Conservation (phyloP, 2,329 filamentous ascomycete genomes). For the Chrysosphaeria jannelii region DNA sequence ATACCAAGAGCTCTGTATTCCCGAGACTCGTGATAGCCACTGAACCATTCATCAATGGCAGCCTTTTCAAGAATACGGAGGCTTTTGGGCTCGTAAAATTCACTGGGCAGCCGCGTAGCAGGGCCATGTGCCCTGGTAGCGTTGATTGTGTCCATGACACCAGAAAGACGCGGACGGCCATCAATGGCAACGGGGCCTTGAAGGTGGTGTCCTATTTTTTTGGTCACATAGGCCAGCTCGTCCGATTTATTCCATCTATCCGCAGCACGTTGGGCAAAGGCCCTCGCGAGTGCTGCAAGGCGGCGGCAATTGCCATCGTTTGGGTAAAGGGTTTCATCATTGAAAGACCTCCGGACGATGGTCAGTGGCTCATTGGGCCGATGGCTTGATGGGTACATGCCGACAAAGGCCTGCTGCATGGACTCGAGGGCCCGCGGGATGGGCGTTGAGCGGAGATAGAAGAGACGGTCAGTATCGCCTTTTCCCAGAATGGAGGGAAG, state of each 20-base stretch:
- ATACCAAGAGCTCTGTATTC: conserved; percentile 84
- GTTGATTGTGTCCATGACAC: conserved; percentile 87
- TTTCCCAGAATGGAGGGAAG: conserved; percentile 24
- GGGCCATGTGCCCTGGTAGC: conserved; percentile 62
- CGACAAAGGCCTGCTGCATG: conserved; percentile 43
- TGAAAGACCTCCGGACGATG: conserved; percentile 30
- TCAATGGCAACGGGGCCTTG: conserved; percentile 48
- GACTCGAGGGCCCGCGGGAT: conserved; percentile 50
- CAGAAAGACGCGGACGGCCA: conserved; percentile 52
- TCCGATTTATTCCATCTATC: conserved; percentile 43
- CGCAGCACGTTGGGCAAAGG: conserved; percentile 42
- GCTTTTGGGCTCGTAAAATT: conserved; percentile 60
- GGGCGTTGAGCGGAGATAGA: conserved; percentile 47
- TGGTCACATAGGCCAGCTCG: conserved; percentile 63
- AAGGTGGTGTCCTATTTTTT: conserved; percentile 61
- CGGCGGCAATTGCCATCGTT: conserved; percentile 48
- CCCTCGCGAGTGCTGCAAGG: conserved; percentile 35
- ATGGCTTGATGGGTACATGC: conserved; percentile 43
- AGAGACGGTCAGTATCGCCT: conserved; percentile 15
- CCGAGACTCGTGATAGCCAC: conserved; percentile 51
- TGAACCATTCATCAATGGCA: conserved; percentile 74
- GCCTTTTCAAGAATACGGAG: conserved; percentile 42
- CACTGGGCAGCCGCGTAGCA: conserved; percentile 44
- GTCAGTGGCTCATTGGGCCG: conserved; percentile 24
- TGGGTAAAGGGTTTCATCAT: conserved; percentile 52